These are phyloP conservation scores for Zygotorulaspora chibaensis DNA, from an alignment of 805 yeast genomes.

Conservation along the genomic window DNA sequence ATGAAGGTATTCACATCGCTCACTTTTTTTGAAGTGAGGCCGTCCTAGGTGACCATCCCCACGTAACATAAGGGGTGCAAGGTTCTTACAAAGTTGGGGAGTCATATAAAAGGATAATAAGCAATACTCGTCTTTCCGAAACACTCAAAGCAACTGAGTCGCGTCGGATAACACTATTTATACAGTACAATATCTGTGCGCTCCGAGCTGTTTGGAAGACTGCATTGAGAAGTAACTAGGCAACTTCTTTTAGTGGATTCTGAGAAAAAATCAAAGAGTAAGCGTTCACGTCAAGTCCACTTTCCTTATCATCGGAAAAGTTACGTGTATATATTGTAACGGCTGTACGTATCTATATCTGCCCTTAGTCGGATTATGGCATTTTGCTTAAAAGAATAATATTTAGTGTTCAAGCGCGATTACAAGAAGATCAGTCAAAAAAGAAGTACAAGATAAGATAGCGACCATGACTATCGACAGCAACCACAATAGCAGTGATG, in stretches of 20 bases:
- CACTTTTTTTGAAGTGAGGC: not conserved
- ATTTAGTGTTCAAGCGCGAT: not conserved
- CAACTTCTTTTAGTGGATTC: no score
- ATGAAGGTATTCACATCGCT: not conserved
- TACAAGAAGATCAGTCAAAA: not conserved
- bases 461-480: slow-evolving; percentile 21
- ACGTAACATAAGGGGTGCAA: not conserved
- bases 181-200: no score
- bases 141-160: no score
- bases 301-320: not conserved
- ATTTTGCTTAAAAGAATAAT: not conserved
- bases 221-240: no score
- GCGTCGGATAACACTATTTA: no score
- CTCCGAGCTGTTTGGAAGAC: no score
- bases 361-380: not conserved
- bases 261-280: not conserved
- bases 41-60: not conserved
- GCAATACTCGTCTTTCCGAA: no score
- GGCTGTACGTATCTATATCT: not conserved
- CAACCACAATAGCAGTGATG: slow-evolving; percentile 16
- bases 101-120: not conserved
- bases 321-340: slow-evolving; percentile 2
- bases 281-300: not conserved
- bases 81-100: not conserved
- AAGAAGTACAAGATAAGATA: not conserved